Evolutionary conservation across 257 asterid species (phyloP).

Genomic region (Asclepias syriaca): DNA sequence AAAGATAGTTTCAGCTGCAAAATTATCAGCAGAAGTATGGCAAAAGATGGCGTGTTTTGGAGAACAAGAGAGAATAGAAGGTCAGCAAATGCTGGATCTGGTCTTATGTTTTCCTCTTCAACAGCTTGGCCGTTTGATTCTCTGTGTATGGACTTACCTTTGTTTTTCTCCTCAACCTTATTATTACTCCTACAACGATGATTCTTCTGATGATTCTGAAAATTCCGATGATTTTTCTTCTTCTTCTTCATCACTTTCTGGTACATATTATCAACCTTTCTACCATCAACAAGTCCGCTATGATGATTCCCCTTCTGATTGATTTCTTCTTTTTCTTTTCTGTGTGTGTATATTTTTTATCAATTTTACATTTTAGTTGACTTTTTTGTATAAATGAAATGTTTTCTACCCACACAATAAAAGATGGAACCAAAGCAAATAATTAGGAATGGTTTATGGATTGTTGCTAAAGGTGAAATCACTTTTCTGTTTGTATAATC

Average conservation of each 20-base stretch:
- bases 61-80: conserved; percentile 18
- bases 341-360: neutral
- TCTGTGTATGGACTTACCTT: conserved; percentile 27
- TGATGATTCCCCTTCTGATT: conserved; percentile 14
- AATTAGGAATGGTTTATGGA: neutral
- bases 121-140: conserved; percentile 29
- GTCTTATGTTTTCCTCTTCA: conserved; percentile 29
- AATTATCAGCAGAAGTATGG: conserved; percentile 25
- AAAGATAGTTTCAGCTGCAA: conserved; percentile 28
- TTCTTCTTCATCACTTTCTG: neutral
- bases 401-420: neutral
- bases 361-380: neutral
- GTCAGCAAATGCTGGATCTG: conserved; percentile 33
- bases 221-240: neutral
- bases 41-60: conserved; percentile 24
- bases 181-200: conserved; percentile 3
- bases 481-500: neutral
- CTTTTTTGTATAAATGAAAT: neutral
- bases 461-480: neutral
- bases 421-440: neutral
- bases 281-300: conserved; percentile 2
- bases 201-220: conserved; percentile 2
- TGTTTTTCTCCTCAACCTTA: conserved; percentile 17
- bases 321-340: neutral
- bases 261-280: neutral